phyloP scores from a whole-genome alignment of 495 filamentous ascomycete genomes.

The Trichoderma reesei region DNA sequence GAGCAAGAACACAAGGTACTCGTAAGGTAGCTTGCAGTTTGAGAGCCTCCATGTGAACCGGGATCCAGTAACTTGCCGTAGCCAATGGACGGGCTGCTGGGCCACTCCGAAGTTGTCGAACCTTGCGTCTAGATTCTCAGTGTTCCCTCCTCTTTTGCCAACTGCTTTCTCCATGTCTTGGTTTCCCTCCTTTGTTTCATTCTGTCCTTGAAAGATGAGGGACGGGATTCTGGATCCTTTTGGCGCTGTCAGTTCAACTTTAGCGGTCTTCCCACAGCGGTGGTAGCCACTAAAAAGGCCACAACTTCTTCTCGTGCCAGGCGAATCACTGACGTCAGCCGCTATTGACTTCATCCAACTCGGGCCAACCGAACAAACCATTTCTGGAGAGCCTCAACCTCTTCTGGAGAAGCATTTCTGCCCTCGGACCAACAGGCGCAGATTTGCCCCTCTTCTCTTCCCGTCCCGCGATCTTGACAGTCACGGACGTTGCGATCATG shows the following conservation, averaged over 20 bases:
- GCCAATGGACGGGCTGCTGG: constrained; percentile 1
- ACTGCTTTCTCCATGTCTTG: not conserved
- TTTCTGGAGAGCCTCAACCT: too few relatives aligned
- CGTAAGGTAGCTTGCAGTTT: not conserved
- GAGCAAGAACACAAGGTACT: too few relatives aligned
- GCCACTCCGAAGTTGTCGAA: not conserved
- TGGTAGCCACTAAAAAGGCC: not conserved
- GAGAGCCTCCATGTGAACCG: not conserved
- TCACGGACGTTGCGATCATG: constrained; percentile 10
- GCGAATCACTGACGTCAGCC: not conserved
- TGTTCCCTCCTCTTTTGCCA: not conserved
- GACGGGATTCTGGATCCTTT: too few relatives aligned
- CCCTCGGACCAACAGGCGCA: not conserved
- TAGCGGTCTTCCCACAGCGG: not conserved
- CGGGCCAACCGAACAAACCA: too few relatives aligned
- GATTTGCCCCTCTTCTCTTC: not conserved
- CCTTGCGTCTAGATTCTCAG: not conserved
- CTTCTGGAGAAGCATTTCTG: too few relatives aligned
- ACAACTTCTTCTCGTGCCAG: not conserved
- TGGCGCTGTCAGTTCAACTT: not conserved
- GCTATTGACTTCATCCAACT: not conserved
- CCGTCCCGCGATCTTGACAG: not conserved
- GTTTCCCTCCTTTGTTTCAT: not conserved
- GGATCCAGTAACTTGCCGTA: not conserved
- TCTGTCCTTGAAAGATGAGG: not conserved